Conservation (phyloP, 345 rosid species). For the Raphanus raphanistrum region DNA sequence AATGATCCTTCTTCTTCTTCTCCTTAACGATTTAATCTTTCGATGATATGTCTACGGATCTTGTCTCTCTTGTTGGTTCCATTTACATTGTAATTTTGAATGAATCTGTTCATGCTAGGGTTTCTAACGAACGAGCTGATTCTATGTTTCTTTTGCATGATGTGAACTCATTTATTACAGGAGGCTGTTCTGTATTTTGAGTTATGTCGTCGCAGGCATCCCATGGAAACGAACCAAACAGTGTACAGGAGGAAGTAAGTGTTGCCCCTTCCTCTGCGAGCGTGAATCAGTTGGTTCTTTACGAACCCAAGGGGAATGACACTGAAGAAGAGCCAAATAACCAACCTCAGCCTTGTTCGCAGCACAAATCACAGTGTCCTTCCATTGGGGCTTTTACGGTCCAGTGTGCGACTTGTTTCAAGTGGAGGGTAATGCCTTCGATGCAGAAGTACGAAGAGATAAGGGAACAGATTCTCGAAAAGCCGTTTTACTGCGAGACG, state of each 20-base stretch:
- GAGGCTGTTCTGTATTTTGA: constrained; percentile 1
- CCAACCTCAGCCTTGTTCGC: constrained; percentile 31
- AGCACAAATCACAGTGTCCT: constrained; percentile 49
- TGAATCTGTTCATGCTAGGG: not conserved
- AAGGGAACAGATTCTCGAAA: constrained; percentile 71
- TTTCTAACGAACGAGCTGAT: not conserved
- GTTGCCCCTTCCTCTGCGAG: constrained; percentile 24
- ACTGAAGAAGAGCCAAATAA: constrained; percentile 28
- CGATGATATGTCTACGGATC: constrained; percentile 8
- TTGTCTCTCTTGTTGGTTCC: constrained; percentile 3
- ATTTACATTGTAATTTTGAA: not conserved
- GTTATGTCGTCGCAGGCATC: constrained; percentile 44
- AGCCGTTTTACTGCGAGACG: constrained; percentile 67
- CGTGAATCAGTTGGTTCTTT: constrained; percentile 64
- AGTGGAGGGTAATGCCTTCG: constrained; percentile 92
- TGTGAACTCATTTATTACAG: constrained; percentile 2
- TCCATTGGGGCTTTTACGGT: constrained; percentile 89
- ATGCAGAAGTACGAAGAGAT: constrained; percentile 89
- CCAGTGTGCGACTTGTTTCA: constrained; percentile 82
- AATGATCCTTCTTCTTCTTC: not conserved
- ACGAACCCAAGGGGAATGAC: constrained; percentile 50
- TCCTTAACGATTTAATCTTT: not conserved
- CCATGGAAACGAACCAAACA: constrained; percentile 39
- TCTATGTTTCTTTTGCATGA: not conserved
- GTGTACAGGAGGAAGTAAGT: constrained; percentile 46